Conservation (phyloP, 371 early-diverging fungal species). For the Mucor piriformis region DNA sequence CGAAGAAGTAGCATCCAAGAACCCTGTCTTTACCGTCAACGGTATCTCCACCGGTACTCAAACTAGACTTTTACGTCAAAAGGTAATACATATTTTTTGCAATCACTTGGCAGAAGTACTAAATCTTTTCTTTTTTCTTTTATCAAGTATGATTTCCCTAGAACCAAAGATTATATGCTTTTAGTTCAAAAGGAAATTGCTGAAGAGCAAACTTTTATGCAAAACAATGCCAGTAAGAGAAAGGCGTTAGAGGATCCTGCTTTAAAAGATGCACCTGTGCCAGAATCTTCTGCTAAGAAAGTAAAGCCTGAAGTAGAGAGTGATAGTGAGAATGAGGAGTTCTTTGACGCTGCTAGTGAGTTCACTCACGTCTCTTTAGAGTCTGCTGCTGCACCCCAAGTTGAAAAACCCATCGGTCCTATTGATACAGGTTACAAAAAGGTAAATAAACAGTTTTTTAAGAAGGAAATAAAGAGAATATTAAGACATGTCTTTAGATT, state of each 20-base stretch:
- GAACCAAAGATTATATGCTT: conserved; percentile 44
- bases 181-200: conserved; percentile 44
- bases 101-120: too few relatives aligned
- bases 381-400: conserved; percentile 10
- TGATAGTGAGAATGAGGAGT: conserved; percentile 22
- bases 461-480: background rate
- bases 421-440: conserved; percentile 47
- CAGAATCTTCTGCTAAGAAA: conserved; percentile 13
- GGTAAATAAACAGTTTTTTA: conserved; percentile 11
- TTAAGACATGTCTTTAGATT: conserved; percentile 22
- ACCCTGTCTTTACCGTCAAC: conserved; percentile 42
- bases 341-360: conserved; percentile 29
- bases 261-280: conserved; percentile 1
- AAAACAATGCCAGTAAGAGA: conserved; percentile 33
- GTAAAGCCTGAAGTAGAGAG: conserved; percentile 13
- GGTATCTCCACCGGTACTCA: conserved; percentile 49
- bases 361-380: conserved; percentile 21
- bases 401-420: conserved; percentile 43
- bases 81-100: conserved; percentile 14
- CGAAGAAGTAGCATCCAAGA: conserved; percentile 50
- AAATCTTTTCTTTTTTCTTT: background rate
- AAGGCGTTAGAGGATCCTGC: conserved; percentile 15
- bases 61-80: conserved; percentile 46
- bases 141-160: conserved; percentile 51
- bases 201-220: conserved; percentile 26